phyloP scores from a whole-genome alignment of 352 stramenopile genomes.

The Globisporangium lucens region DNA sequence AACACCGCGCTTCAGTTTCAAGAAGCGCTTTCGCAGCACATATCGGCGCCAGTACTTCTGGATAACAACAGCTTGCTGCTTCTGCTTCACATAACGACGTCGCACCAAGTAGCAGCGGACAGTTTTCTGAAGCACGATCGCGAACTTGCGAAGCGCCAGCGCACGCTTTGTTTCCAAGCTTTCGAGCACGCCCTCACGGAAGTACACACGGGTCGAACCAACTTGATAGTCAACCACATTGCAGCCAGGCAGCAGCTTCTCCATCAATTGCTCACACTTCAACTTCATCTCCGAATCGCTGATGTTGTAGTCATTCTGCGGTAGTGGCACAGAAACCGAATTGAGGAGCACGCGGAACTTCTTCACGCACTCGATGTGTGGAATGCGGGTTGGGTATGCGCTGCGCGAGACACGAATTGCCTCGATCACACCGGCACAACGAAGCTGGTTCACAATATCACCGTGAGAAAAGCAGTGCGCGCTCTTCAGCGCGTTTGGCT shows the following conservation, averaged over 20 bases:
- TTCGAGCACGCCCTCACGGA: slow-evolving; percentile 82
- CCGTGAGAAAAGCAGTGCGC: slow-evolving; percentile 63
- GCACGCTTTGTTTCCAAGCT: slow-evolving; percentile 72
- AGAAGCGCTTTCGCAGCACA: slow-evolving; percentile 53
- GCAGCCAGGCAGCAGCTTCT: slow-evolving; percentile 54
- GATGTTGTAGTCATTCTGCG: slow-evolving; percentile 22
- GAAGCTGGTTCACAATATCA: slow-evolving; percentile 80
- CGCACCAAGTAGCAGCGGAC: slow-evolving; percentile 64
- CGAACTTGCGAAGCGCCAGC: slow-evolving; percentile 67
- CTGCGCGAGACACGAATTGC: slow-evolving; percentile 85
- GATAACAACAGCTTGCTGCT: slow-evolving; percentile 44
- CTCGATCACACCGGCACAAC: slow-evolving; percentile 84
- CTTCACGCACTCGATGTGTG: slow-evolving; percentile 75
- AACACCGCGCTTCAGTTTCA: slow-evolving; percentile 43
- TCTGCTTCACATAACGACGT: slow-evolving; percentile 46
- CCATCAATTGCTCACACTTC: slow-evolving; percentile 69
- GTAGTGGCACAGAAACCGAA: slow-evolving; percentile 24
- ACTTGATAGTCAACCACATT: slow-evolving; percentile 87
- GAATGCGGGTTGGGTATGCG: slow-evolving; percentile 78
- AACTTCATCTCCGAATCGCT: slow-evolving; percentile 51
- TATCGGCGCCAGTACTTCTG: slow-evolving; percentile 80
- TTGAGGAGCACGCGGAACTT: slow-evolving; percentile 66
- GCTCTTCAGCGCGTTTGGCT: slow-evolving; percentile 78
- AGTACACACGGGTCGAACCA: slow-evolving; percentile 83
- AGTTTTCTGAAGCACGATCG: slow-evolving; percentile 72